Evolutionary conservation across 176 grass and related monocot species (phyloP).

Genomic region (Triticum dicoccoides): DNA sequence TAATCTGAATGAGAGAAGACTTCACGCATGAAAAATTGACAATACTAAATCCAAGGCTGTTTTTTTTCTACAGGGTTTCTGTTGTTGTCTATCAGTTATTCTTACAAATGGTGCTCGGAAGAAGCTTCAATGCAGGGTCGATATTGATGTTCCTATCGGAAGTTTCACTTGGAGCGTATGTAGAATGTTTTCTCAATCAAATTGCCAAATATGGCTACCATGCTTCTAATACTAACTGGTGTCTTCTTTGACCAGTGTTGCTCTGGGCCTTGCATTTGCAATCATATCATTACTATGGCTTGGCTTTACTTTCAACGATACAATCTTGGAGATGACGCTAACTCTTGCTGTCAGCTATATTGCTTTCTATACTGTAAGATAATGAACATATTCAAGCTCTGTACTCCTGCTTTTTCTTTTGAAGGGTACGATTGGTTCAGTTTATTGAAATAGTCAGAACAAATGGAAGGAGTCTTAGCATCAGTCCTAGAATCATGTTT

Average conservation of each 20-base stretch:
- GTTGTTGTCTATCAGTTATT: conserved; percentile 95
- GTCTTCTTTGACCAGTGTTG: conserved; percentile 62
- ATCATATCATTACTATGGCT: conserved; percentile 85
- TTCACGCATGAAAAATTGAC: neutral
- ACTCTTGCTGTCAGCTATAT: conserved; percentile 96
- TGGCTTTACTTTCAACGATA: conserved; percentile 90
- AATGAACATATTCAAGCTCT: neutral
- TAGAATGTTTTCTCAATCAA: conserved; percentile 13
- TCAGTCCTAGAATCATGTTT: neutral
- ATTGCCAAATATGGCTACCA: neutral
- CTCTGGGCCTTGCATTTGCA: conserved; percentile 80
- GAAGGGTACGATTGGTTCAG: neutral
- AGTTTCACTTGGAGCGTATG: conserved; percentile 94
- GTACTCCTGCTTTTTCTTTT: conserved; percentile 1
- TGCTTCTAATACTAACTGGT: conserved; percentile 16
- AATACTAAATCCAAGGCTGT: neutral
- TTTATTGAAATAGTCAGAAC: neutral
- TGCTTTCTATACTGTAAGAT: conserved; percentile 92
- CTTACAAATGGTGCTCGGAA: conserved; percentile 79
- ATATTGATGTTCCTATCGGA: conserved; percentile 77
- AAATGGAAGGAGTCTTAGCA: neutral
- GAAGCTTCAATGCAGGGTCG: conserved; percentile 62
- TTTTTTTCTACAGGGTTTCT: conserved; percentile 66
- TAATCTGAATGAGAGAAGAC: neutral
- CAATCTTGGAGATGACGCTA: conserved; percentile 84